phyloP scores from a whole-genome alignment of 257 asterid genomes.

The Echites panduratus region DNA sequence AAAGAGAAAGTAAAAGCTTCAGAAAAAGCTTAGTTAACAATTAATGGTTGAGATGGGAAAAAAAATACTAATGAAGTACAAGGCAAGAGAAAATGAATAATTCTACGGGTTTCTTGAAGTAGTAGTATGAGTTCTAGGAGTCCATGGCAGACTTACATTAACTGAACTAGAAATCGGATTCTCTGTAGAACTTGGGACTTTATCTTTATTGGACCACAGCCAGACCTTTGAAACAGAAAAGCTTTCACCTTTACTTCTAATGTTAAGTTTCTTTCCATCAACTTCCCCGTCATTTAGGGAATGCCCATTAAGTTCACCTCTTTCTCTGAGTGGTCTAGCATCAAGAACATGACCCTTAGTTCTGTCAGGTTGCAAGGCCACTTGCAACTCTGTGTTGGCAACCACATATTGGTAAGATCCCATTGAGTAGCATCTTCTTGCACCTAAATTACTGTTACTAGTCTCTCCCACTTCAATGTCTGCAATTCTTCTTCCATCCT shows the following conservation, averaged over 20 bases:
- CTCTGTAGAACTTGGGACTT: conserved; percentile 36
- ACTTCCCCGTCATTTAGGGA: conserved; percentile 40
- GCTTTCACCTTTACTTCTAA: conserved; percentile 83
- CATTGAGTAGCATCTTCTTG: conserved; percentile 93
- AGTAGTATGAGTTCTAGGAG: conserved; percentile 14
- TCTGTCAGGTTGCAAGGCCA: conserved; percentile 44
- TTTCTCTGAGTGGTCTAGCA: conserved; percentile 24
- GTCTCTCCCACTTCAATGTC: conserved; percentile 63
- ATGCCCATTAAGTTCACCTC: conserved; percentile 48
- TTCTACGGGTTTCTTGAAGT: conserved; percentile 16
- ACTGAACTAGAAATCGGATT: conserved; percentile 36
- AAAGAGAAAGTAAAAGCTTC: conserved; percentile 23
- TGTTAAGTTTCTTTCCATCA: conserved; percentile 63
- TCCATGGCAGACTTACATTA: conserved; percentile 41
- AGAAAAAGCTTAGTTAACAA: conserved; percentile 11
- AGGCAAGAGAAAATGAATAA: not conserved
- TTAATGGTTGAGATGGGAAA: conserved; percentile 7
- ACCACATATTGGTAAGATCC: conserved; percentile 95
- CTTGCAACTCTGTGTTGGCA: conserved; percentile 76
- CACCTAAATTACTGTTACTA: conserved; percentile 63
- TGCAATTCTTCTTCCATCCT: conserved; percentile 18
- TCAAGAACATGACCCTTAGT: conserved; percentile 23
- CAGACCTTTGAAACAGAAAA: conserved; percentile 96
- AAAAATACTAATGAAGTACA: not conserved
- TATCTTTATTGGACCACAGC: conserved; percentile 91